Percentiles rank a stretch among this genome's conserved stretches.
These are phyloP conservation scores for Halocafeteria seosinensis DNA, from an alignment of 108 stramenopile genomes.

Conservation along the genomic window DNA sequence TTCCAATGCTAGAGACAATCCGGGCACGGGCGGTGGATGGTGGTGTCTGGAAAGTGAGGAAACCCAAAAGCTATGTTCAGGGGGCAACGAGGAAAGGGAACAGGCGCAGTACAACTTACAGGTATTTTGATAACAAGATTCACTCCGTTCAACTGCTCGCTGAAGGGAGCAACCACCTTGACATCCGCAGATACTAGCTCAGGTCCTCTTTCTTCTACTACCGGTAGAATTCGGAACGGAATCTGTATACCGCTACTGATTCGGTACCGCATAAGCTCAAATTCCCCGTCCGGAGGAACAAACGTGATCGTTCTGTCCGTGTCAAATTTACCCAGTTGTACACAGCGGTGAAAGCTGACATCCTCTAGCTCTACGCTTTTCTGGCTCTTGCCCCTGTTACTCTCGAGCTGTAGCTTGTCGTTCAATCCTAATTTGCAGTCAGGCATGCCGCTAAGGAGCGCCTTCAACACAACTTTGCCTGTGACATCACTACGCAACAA, in stretches of 20 bases:
- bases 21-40: conserved; percentile 83
- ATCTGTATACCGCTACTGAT: conserved; percentile 83
- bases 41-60: no score
- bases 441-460: conserved; percentile 91
- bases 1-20: conserved; percentile 67
- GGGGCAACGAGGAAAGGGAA: no score
- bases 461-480: conserved; percentile 88
- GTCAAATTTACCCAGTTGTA: conserved; percentile 90
- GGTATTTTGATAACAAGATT: conserved; percentile 90
- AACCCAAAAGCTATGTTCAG: no score
- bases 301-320: conserved; percentile 98
- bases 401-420: conserved; percentile 94
- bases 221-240: conserved; percentile 80
- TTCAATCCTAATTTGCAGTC: conserved; percentile 92
- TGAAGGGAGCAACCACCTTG: conserved; percentile 76
- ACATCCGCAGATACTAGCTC: conserved; percentile 77
- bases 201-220: conserved; percentile 79
- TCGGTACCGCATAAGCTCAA: conserved; percentile 94
- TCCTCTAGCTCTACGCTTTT: conserved; percentile 90
- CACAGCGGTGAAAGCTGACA: conserved; percentile 93
- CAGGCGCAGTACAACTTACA: no score
- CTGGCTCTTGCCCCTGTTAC: conserved; percentile 30
- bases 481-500: conserved; percentile 79
- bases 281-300: conserved; percentile 98
- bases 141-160: conserved; percentile 70